Conservation (phyloP, 2,329 filamentous ascomycete genomes). For the Metarhizium brunneum region DNA sequence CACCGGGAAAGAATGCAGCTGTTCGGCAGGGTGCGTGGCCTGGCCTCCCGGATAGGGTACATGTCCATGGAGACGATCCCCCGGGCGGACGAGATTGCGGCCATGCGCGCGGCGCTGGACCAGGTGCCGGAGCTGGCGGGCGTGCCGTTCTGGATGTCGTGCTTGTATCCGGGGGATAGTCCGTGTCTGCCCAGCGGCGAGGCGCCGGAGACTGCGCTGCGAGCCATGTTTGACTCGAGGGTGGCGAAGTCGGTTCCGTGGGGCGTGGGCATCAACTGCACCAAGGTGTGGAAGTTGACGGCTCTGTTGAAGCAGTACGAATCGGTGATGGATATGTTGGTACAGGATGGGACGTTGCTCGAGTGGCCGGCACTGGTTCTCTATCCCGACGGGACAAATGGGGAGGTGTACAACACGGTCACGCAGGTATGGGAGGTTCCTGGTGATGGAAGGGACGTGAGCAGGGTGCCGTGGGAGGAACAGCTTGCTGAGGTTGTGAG, state of each 20-base stretch:
- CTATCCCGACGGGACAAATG: constrained; percentile 61
- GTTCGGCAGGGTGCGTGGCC: constrained; percentile 32
- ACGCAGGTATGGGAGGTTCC: constrained; percentile 50
- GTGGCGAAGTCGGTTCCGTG: constrained; percentile 32
- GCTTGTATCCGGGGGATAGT: constrained; percentile 49
- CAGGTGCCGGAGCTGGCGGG: constrained; percentile 15
- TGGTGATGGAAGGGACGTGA: constrained; percentile 11
- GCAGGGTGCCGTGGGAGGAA: constrained; percentile 32
- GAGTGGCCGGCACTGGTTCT: constrained; percentile 47
- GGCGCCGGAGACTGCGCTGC: constrained; percentile 22
- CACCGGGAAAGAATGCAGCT: constrained; percentile 44
- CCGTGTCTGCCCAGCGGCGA: constrained; percentile 48
- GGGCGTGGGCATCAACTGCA: constrained; percentile 62
- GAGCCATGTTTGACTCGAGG: constrained; percentile 26
- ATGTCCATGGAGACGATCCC: constrained; percentile 60
- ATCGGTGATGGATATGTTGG: constrained; percentile 30
- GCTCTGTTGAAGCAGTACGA: constrained; percentile 46
- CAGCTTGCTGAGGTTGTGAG: constrained; percentile 33
- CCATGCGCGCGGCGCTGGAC: constrained; percentile 38
- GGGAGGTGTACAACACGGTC: constrained; percentile 55
- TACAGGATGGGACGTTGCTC: constrained; percentile 21
- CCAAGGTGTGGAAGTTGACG: constrained; percentile 53
- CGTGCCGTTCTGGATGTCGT: constrained; percentile 50
- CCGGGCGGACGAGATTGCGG: constrained; percentile 50
- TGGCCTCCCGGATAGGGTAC: constrained; percentile 36